Evolutionary conservation across 139 green algal genomes (phyloP).

Genomic region (Chlorella ohadii): DNA sequence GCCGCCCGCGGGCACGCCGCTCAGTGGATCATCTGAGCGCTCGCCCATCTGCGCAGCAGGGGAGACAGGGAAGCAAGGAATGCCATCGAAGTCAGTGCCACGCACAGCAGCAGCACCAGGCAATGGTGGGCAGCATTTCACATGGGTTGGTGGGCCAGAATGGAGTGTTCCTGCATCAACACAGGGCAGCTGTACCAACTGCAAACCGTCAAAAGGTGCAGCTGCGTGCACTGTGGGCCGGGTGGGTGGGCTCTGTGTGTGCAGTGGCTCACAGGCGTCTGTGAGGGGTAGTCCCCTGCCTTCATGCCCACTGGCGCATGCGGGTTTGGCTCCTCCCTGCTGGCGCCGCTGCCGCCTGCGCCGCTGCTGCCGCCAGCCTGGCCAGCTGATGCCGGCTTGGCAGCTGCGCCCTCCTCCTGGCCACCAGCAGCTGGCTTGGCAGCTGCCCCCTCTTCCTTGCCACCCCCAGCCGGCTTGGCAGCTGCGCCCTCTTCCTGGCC

Average conservation of each 20-base stretch:
- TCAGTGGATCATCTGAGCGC: neutral
- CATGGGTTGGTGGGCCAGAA: neutral
- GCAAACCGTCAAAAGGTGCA: neutral
- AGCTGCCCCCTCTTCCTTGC: neutral
- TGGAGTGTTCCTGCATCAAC: neutral
- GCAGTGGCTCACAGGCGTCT: slow-evolving; percentile 15
- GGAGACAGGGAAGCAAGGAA: neutral
- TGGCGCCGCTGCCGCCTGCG: neutral
- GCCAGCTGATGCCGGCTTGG: no score
- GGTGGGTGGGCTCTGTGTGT: neutral
- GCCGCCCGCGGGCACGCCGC: slow-evolving; percentile 6
- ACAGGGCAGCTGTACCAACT: neutral
- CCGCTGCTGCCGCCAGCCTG: neutral
- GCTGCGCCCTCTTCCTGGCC: neutral
- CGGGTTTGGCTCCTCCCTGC: neutral
- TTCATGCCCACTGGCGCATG: slow-evolving; percentile 6
- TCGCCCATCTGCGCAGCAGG: slow-evolving; percentile 23
- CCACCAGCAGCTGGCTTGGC: no score
- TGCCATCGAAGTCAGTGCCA: neutral
- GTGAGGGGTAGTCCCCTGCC: slow-evolving; percentile 18
- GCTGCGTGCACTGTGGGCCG: neutral
- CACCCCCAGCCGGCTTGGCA: no score
- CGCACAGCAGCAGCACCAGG: neutral
- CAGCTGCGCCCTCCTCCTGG: neutral
- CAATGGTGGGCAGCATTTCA: neutral